These are phyloP conservation scores for Didymella lethalis DNA, from an alignment of 2,329 filamentous ascomycete genomes.

Conservation along the genomic window DNA sequence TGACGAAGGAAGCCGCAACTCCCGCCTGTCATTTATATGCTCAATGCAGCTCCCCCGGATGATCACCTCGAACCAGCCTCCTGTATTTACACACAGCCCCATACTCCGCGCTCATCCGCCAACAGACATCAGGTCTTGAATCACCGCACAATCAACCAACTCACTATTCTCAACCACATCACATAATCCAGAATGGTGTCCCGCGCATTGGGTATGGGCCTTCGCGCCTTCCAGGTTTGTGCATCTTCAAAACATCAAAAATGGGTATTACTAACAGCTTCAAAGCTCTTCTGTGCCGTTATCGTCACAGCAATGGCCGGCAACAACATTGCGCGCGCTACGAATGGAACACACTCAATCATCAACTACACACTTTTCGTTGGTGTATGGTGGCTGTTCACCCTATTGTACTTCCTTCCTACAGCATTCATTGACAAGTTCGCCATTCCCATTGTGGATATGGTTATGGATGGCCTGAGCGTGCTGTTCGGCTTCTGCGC, in stretches of 20 bases:
- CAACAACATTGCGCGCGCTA: constrained; percentile 66
- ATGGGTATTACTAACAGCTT: constrained; percentile 5
- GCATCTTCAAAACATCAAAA: neutral
- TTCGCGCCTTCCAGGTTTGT: constrained; percentile 54
- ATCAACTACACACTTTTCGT: constrained; percentile 74
- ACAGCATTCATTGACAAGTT: constrained; percentile 63
- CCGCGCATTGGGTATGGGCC: constrained; percentile 50
- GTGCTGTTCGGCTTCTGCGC: constrained; percentile 74
- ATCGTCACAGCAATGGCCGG: constrained; percentile 68
- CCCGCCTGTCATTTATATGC: constrained; percentile 22
- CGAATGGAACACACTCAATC: constrained; percentile 63
- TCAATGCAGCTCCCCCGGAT: constrained; percentile 19
- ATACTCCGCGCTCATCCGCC: constrained; percentile 7
- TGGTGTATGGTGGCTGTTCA: constrained; percentile 70
- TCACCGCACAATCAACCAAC: constrained; percentile 15
- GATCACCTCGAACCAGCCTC: constrained; percentile 15
- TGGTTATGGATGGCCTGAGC: constrained; percentile 66
- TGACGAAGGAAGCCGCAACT: constrained; percentile 24
- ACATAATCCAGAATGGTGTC: constrained; percentile 50
- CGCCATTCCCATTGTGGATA: constrained; percentile 61
- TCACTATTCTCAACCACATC: constrained; percentile 14
- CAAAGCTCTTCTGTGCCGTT: constrained; percentile 66
- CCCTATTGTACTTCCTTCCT: constrained; percentile 68
- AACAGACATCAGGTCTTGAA: neutral
- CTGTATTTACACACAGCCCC: constrained; percentile 6